Conservation (phyloP, 2,329 filamentous ascomycete species). For the Talaromyces sp. region DNA sequence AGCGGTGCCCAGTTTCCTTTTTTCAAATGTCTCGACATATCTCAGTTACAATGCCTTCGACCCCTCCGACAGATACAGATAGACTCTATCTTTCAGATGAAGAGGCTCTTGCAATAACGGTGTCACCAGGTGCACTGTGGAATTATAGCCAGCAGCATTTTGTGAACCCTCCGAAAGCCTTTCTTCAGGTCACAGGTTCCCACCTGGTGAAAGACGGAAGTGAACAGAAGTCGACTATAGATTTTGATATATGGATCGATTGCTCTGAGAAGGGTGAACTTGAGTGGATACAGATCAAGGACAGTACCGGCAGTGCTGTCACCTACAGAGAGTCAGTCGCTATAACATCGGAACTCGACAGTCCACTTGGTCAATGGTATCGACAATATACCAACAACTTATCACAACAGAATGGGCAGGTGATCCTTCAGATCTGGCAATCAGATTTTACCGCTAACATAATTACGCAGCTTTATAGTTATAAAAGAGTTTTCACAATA, state of each 20-base stretch:
- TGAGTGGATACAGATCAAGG: neutral
- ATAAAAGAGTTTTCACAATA: neutral
- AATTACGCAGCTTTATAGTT: neutral
- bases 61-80: neutral
- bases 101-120: neutral
- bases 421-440: neutral
- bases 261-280: neutral
- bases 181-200: slow-evolving; percentile 1
- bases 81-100: neutral
- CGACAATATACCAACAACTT: neutral
- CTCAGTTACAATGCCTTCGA: neutral
- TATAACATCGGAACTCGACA: neutral
- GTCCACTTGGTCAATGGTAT: neutral
- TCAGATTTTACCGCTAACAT: neutral
- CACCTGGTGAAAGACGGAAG: neutral
- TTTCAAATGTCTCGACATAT: neutral
- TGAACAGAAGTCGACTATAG: neutral
- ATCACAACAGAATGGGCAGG: neutral
- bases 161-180: neutral
- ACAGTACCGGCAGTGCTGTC: neutral
- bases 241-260: slow-evolving; percentile 4
- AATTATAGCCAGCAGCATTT: slow-evolving; percentile 1
- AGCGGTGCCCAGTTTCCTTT: neutral
- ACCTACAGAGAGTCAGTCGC: neutral
- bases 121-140: neutral